Evolutionary conservation across 352 stramenopile genomes (phyloP), one percentile per base, ranked within the genome.

Genomic region (Phytophthora pseudosyringae): DNA sequence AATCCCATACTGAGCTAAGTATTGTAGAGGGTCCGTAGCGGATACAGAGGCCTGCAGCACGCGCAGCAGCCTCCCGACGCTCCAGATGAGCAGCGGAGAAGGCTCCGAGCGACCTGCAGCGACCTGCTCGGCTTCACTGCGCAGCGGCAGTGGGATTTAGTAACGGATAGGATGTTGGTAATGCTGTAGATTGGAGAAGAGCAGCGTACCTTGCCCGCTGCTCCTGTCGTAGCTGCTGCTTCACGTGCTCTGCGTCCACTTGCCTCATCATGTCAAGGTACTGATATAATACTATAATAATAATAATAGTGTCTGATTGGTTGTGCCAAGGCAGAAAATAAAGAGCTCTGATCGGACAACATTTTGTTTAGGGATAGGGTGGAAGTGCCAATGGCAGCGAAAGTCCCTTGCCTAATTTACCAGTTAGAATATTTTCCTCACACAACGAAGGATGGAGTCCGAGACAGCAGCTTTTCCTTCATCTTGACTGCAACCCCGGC

Each of bases 51-150:
- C 39, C 28, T 69, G 40, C 7, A 78, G 4, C 12, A 70, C 43
- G n/a, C 61, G 66, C 39, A 78, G 6, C 9, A 78, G 33, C 41
- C 70, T 78, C 18, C 66, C 61, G 44, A 78, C 21, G 28, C 52
- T 70, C 66, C 58, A 75, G 18, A 75, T 53, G 1, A 67, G 31
- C 12, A 75, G 48, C 45, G 6, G 3, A 29, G 5, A 28, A 16
- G 39, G 7, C 1, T 45, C 21, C 2, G 44, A 39, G 35, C 25
- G 21, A 9, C 55, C 49, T 6, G 28, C 33, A n/a, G 59, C 49
- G 35, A 50, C 1, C 31, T 67, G 54, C 25, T 71, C 39, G 9
- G 31, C 25, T 45, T 66, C 40, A 64, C 69, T 76, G 11, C 15
- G 43, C 31, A 13, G 18, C 3, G 11, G 43, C 9, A n/a, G 28